Evolutionary conservation across 495 filamentous ascomycete species (phyloP).

Genomic region (Pyronema omphalodes): DNA sequence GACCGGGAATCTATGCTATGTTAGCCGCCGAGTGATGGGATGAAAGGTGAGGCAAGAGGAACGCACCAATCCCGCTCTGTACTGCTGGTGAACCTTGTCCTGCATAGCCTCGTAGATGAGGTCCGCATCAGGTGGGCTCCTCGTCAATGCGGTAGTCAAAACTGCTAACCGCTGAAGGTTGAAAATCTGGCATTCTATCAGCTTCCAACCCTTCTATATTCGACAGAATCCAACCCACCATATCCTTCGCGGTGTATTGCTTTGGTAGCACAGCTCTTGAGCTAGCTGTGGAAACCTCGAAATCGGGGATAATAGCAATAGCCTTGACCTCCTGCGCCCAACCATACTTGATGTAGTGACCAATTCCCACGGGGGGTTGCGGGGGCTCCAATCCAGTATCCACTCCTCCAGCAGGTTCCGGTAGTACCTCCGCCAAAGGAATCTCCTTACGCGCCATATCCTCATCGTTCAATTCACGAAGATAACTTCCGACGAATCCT

Average conservation of each 20-base stretch:
- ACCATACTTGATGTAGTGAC: conserved; percentile 78
- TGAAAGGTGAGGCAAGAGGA: not conserved
- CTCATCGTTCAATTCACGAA: conserved; percentile 71
- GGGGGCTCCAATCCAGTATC: conserved; percentile 72
- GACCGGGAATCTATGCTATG: conserved; percentile 46
- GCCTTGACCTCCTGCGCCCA: conserved; percentile 90
- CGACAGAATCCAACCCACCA: conserved; percentile 29
- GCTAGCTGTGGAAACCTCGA: conserved; percentile 76
- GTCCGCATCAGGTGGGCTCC: conserved; percentile 74
- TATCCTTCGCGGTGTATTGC: conserved; percentile 55
- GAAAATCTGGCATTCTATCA: conserved; percentile 42
- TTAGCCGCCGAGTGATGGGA: not conserved
- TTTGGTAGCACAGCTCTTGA: conserved; percentile 67
- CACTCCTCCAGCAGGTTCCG: conserved; percentile 64
- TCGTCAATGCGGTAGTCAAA: conserved; percentile 66
- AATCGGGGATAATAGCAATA: conserved; percentile 84
- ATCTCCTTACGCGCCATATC: conserved; percentile 79
- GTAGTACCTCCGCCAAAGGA: conserved; percentile 84
- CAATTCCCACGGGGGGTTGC: conserved; percentile 74
- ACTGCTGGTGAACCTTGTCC: conserved; percentile 91
- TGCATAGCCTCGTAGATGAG: conserved; percentile 95
- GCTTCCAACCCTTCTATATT: not conserved
- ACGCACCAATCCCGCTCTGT: conserved; percentile 49
- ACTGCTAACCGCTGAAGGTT: conserved; percentile 84
- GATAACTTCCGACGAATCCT: conserved; percentile 90